phyloP scores from a whole-genome alignment of 208 protist genomes.

The Borovskyia barvae region DNA sequence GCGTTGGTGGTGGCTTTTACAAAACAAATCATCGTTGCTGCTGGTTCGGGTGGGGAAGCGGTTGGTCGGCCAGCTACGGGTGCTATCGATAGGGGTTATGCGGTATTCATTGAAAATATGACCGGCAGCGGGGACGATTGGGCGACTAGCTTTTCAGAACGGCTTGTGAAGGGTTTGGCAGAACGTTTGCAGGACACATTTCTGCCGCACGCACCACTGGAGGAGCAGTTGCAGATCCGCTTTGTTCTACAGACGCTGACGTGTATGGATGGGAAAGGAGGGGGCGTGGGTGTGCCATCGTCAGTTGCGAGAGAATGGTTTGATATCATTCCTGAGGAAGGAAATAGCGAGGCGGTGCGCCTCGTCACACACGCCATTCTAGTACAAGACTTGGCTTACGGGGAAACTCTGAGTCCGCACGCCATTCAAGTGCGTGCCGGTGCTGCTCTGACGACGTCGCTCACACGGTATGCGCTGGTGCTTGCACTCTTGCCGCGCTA shows the following conservation, averaged over 20 bases:
- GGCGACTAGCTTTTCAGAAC: slow-evolving; percentile 33
- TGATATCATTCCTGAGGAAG: slow-evolving; percentile 33
- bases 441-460: slow-evolving; percentile 30
- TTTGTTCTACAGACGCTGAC: slow-evolving; percentile 70
- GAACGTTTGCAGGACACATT: slow-evolving; percentile 37
- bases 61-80: not conserved
- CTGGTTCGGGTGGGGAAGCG: slow-evolving; percentile 19
- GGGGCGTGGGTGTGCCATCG: not conserved
- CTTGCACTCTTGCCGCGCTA: slow-evolving; percentile 59
- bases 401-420: slow-evolving; percentile 49
- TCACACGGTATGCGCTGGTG: slow-evolving; percentile 43
- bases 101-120: slow-evolving; percentile 26
- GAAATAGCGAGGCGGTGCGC: slow-evolving; percentile 40
- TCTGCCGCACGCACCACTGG: slow-evolving; percentile 34
- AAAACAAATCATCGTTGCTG: slow-evolving; percentile 49
- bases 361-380: slow-evolving; percentile 66
- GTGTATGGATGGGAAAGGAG: slow-evolving; percentile 11
- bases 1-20: slow-evolving; percentile 71
- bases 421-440: slow-evolving; percentile 56
- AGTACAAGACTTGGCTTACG: slow-evolving; percentile 57
- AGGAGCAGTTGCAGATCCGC: slow-evolving; percentile 79
- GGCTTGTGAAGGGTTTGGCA: slow-evolving; percentile 42
- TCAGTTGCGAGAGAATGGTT: slow-evolving; percentile 29
- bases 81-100: slow-evolving; percentile 26
- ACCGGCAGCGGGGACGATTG: slow-evolving; percentile 54